These are phyloP conservation scores for Neohortaea acidophila DNA, from an alignment of 495 filamentous ascomycete genomes.

Conservation along the genomic window DNA sequence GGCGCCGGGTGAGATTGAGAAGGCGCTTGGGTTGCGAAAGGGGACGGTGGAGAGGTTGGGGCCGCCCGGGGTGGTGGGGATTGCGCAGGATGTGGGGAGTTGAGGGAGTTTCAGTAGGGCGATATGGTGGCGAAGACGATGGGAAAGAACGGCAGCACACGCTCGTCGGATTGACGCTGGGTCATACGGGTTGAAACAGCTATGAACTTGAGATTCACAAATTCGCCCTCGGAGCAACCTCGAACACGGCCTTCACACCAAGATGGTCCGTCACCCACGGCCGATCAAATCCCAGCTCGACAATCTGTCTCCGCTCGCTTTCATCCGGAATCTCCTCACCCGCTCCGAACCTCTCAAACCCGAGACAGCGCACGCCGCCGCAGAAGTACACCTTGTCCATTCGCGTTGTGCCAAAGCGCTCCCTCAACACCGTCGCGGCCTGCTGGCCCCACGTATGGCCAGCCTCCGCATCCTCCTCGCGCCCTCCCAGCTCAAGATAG, in stretches of 20 bases:
- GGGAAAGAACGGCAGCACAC: too few species aligned
- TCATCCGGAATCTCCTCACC: slow-evolving; percentile 22
- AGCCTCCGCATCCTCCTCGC: slow-evolving; percentile 31
- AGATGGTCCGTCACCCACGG: slow-evolving; percentile 39
- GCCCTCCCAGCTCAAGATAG: slow-evolving; percentile 36
- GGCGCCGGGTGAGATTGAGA: slow-evolving; percentile 41
- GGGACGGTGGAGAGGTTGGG: slow-evolving; percentile 45
- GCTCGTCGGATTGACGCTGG: too few species aligned
- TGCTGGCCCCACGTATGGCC: slow-evolving; percentile 45
- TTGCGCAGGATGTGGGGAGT: slow-evolving; percentile 17
- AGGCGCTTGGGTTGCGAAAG: slow-evolving; percentile 38
- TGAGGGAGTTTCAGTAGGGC: too few species aligned
- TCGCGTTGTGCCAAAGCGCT: slow-evolving; percentile 30
- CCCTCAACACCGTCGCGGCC: slow-evolving; percentile 22
- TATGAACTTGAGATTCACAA: too few species aligned
- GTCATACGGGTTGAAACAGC: too few species aligned
- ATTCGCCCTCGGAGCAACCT: too few species aligned
- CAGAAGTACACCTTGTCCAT: slow-evolving; percentile 39
- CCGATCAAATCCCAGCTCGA: slow-evolving; percentile 20
- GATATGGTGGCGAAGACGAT: too few species aligned
- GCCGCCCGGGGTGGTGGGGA: slow-evolving; percentile 34
- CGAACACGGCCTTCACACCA: slow-evolving; percentile 26
- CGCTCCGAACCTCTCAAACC: slow-evolving; percentile 30
- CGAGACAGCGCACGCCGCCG: slow-evolving; percentile 24
- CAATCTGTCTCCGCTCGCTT: slow-evolving; percentile 14